These are phyloP conservation scores for Sporisorium sorghi DNA, from an alignment of 1,284 basidiomycete genomes.

Conservation along the genomic window DNA sequence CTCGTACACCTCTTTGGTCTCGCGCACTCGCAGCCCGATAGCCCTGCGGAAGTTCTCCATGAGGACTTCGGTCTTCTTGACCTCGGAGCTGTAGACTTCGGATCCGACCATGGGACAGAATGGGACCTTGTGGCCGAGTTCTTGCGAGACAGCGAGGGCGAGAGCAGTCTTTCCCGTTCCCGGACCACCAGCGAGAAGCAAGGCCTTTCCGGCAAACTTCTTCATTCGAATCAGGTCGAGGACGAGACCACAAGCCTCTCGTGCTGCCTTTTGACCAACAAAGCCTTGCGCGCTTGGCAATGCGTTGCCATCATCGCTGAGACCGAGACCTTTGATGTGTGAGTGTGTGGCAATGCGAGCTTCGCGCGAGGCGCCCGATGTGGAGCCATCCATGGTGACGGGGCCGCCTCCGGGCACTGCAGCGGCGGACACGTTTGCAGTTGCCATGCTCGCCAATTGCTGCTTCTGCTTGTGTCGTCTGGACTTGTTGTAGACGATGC, in stretches of 20 bases:
- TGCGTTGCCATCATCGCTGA: slow-evolving; percentile 86
- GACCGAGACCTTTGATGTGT: slow-evolving; percentile 94
- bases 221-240: slow-evolving; percentile 90
- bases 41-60: slow-evolving; percentile 94
- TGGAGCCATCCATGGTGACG: slow-evolving; percentile 37
- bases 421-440: slow-evolving; percentile 24
- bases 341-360: slow-evolving; percentile 85
- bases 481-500: background rate
- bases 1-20: slow-evolving; percentile 98
- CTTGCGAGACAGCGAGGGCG: slow-evolving; percentile 91
- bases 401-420: slow-evolving; percentile 36
- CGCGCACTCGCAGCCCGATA: slow-evolving; percentile 78
- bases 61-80: slow-evolving; percentile 99
- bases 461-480: background rate
- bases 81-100: slow-evolving; percentile 95
- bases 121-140: slow-evolving; percentile 92
- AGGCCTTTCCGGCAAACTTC: slow-evolving; percentile 89
- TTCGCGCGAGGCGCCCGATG: slow-evolving; percentile 50
- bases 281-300: slow-evolving; percentile 80
- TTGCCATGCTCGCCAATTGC: slow-evolving; percentile 26
- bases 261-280: slow-evolving; percentile 87
- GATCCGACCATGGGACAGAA: slow-evolving; percentile 99
- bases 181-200: slow-evolving; percentile 87
- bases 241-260: slow-evolving; percentile 93
- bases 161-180: slow-evolving; percentile 96